Evolutionary conservation across 176 grass and related monocot genomes (phyloP).

Genomic region (Tuctoria greenei): DNA sequence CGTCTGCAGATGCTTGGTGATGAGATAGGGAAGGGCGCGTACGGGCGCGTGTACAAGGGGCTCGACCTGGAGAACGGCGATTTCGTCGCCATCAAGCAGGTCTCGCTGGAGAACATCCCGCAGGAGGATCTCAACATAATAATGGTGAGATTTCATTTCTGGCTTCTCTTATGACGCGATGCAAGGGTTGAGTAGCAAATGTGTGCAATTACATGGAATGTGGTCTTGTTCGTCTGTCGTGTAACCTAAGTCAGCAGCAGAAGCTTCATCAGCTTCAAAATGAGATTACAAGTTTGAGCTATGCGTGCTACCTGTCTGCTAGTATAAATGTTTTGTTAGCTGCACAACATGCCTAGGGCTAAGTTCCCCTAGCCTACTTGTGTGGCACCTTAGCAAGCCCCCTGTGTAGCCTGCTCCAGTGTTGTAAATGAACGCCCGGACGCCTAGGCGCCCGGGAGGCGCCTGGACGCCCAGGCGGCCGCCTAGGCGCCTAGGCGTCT

Average conservation of each 20-base stretch:
- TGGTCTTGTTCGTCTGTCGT: background rate
- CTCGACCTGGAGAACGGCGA: slow-evolving; percentile 96
- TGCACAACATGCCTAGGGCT: background rate
- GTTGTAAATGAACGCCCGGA: too few species aligned
- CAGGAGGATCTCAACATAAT: slow-evolving; percentile 99
- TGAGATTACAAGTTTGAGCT: slow-evolving; percentile 5
- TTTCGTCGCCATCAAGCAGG: slow-evolving; percentile 99
- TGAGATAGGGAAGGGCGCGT: slow-evolving; percentile 97
- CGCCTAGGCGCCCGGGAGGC: too few species aligned
- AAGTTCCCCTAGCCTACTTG: background rate
- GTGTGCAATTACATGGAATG: slow-evolving; percentile 25
- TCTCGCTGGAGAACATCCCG: slow-evolving; percentile 93
- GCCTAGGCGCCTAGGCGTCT: too few species aligned
- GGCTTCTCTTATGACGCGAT: background rate
- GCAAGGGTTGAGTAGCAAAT: background rate
- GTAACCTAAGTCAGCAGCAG: background rate
- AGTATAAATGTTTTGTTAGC: background rate
- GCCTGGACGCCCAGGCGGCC: too few species aligned
- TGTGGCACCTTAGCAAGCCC: too few species aligned
- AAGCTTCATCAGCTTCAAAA: background rate
- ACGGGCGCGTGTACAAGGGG: slow-evolving; percentile 95
- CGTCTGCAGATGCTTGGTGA: slow-evolving; percentile 82
- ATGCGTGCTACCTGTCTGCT: background rate
- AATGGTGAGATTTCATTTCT: slow-evolving; percentile 54
- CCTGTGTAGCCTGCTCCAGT: background rate